Conservation (phyloP, 495 filamentous ascomycete genomes). For the Xylaria scruposa region DNA sequence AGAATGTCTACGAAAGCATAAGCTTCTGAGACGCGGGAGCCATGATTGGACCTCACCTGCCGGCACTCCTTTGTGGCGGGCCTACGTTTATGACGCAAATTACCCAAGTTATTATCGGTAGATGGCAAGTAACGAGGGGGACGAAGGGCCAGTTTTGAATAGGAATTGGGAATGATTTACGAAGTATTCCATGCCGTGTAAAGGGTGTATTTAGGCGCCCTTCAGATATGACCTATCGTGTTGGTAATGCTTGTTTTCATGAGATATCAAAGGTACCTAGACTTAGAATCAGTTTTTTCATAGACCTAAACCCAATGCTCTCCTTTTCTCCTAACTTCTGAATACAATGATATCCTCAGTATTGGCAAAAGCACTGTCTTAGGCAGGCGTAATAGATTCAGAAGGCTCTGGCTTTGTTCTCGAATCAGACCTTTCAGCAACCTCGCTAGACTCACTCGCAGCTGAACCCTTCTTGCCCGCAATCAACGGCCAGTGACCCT, state of each 20-base stretch:
- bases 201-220: background rate
- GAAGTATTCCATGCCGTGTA: background rate
- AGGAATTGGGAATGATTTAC: background rate
- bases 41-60: background rate
- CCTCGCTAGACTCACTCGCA: background rate
- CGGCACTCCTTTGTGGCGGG: background rate
- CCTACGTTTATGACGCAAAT: background rate
- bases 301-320: background rate
- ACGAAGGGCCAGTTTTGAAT: background rate
- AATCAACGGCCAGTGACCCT: slow-evolving; percentile 69
- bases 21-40: background rate
- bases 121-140: background rate
- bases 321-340: background rate
- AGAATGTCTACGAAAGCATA: background rate
- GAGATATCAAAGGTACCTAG: background rate
- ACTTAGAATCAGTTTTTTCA: background rate
- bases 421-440: background rate
- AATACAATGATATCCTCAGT: background rate
- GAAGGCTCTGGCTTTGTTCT: slow-evolving; percentile 11
- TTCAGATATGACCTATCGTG: background rate
- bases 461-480: slow-evolving; percentile 41
- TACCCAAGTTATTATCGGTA: background rate
- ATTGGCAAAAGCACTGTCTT: background rate
- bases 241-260: background rate
- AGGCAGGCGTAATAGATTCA: slow-evolving; percentile 10